These are phyloP conservation scores for Schizosaccharomyces osmophilus DNA, from an alignment of 805 yeast genomes.

Conservation along the genomic window DNA sequence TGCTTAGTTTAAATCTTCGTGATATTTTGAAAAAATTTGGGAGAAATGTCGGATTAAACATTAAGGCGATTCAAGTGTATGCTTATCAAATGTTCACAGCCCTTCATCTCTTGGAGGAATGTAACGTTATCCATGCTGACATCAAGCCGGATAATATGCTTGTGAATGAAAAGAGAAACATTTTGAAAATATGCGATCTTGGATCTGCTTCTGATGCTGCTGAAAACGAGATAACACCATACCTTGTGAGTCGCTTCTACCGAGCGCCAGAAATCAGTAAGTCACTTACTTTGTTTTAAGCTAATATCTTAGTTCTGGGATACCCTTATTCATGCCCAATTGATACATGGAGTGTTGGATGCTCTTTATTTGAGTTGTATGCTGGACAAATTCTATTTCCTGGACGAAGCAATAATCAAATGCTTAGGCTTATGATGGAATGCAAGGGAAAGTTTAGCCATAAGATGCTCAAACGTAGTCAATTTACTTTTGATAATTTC, in stretches of 20 bases:
- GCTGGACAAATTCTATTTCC: constrained; percentile 78
- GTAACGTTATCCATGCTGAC: constrained; percentile 68
- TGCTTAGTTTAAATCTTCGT: constrained; percentile 49
- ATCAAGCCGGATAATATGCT: constrained; percentile 76
- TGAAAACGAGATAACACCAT: constrained; percentile 12
- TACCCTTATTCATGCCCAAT: constrained; percentile 36
- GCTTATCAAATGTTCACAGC: constrained; percentile 51
- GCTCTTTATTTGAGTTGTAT: constrained; percentile 79
- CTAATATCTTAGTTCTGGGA: constrained; percentile 21
- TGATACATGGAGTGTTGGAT: constrained; percentile 90
- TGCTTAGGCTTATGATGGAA: constrained; percentile 15
- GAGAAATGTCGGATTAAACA: constrained; percentile 56
- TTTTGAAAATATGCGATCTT: constrained; percentile 66
- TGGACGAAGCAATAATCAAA: constrained; percentile 68
- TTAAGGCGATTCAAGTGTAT: constrained; percentile 42
- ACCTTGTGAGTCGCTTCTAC: constrained; percentile 35
- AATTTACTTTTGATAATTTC: constrained; percentile 11
- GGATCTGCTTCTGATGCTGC: constrained; percentile 41
- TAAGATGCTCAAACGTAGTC: constrained; percentile 12
- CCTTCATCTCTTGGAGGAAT: constrained; percentile 39
- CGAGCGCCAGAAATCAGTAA: constrained; percentile 48
- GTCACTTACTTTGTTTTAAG: neutral
- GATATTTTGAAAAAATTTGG: constrained; percentile 56
- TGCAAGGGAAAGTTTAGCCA: constrained; percentile 13
- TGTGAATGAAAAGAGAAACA: constrained; percentile 34